A percentile compares a stretch with the other conserved stretches of the same genome.
These are phyloP conservation scores for Psidium friedrichsthalianum DNA, from an alignment of 345 rosid species.

Conservation along the genomic window DNA sequence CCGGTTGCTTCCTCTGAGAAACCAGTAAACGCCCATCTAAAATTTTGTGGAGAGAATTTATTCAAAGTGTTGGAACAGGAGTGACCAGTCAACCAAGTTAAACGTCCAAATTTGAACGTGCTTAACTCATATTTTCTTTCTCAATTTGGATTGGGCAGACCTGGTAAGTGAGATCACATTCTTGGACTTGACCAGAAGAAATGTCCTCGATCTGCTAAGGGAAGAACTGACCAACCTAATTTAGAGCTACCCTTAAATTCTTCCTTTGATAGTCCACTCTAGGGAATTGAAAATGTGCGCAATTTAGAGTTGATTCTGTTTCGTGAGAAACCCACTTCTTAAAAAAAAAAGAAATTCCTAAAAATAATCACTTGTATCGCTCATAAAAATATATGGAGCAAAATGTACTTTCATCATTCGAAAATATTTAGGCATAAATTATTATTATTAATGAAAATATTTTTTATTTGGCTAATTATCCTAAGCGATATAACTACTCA, in stretches of 20 bases:
- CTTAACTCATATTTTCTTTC: background rate
- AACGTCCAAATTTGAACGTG: background rate
- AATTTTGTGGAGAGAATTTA: background rate
- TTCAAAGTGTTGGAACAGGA: background rate
- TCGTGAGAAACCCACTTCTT: fast-evolving
- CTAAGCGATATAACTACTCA: background rate
- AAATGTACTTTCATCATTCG: background rate
- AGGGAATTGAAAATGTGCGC: too few species aligned
- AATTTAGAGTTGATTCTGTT: background rate
- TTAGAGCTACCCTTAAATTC: too few species aligned
- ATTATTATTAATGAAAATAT: background rate
- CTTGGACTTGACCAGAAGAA: background rate
- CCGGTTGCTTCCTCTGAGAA: background rate
- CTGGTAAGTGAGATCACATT: background rate
- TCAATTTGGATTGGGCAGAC: background rate
- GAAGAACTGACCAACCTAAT: too few species aligned
- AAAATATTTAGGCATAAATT: background rate
- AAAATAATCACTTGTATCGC: background rate
- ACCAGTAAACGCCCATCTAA: background rate
- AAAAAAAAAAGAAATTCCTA: background rate
- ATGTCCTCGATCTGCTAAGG: background rate
- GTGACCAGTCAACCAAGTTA: background rate
- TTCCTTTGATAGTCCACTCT: too few species aligned
- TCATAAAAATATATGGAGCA: background rate
- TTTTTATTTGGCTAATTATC: background rate